Evolutionary conservation across 441 rosid genomes (phyloP), one percentile per base, ranked within the genome.

Genomic region (Iberis amara): DNA sequence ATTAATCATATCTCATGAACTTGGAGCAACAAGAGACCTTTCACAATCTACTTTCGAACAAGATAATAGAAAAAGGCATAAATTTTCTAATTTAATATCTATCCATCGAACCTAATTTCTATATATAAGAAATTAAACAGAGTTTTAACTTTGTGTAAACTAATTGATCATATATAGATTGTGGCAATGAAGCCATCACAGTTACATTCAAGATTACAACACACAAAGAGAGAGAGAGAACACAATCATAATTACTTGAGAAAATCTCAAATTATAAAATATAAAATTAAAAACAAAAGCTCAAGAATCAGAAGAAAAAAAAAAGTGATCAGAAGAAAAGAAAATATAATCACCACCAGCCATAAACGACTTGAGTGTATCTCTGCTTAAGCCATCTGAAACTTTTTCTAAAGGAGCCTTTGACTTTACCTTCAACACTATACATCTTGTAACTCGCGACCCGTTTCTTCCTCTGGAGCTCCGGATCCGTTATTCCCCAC

Each of bases 391-490:
- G 82, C 96, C 96, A 89, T 69, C 92, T 72, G 57, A 85, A 72
- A 52, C 95, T 83, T 71, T 75, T 85, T 65, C 81, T 73, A 46
- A 86, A 73, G 21, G 83, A 70, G 47, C 95, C 90, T 55, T 85
- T 89, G 62, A 83, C 84, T 68, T 86, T 81, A 6, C 90, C 92
- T 61, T 89, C 92, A 41, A 74, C 92, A 52, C 80, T 63, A 55
- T 83, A 89, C 92, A 79, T 86, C 72, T 83, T 89, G 39, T 89
- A 89, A 69, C 85, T 73, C 14, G 97, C 95, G 54, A 89, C 90
- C 73, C 97, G 77, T 74, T 73, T 85, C 79, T 78, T 89, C 83
- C 97, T 73, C 47, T 77, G 79, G 36, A 86, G 73, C 69, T 89
- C 96, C 38, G 95, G 89, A 66, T 89, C 95, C 6, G 47, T 13